These are phyloP conservation scores for Oenanthe javanica DNA, from an alignment of 140 eudicot species.

Conservation along the genomic window DNA sequence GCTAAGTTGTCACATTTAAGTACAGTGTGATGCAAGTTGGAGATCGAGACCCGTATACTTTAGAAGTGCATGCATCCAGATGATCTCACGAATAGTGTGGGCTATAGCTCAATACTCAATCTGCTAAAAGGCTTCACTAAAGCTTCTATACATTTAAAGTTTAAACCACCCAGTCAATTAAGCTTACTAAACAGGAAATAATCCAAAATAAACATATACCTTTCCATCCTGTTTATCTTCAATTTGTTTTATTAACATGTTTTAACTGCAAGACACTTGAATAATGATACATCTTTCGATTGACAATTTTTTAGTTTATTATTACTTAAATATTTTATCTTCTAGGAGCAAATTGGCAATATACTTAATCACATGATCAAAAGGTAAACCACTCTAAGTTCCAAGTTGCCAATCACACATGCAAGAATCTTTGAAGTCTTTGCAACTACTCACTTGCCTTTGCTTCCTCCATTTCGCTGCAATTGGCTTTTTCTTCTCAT, in stretches of 20 bases:
- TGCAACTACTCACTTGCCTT: background rate
- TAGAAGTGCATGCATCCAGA: too few species aligned
- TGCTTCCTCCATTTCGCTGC: too few species aligned
- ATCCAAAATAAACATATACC: background rate
- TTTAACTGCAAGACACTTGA: background rate
- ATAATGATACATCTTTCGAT: background rate
- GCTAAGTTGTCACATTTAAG: too few species aligned
- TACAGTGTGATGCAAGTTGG: too few species aligned
- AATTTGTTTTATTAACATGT: too few species aligned
- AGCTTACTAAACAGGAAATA: too few species aligned
- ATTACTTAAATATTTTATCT: background rate
- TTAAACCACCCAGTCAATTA: background rate
- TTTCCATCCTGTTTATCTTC: background rate
- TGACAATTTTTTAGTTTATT: too few species aligned
- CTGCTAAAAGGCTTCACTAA: background rate
- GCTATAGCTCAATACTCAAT: too few species aligned
- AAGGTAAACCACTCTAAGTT: background rate
- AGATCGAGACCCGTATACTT: too few species aligned
- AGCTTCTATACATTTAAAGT: background rate
- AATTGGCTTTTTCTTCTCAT: background rate
- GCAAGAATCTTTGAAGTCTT: background rate
- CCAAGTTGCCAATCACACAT: background rate
- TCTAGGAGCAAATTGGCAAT: too few species aligned
- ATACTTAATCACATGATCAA: too few species aligned
- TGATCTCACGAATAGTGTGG: too few species aligned